A percentile compares a stretch with the other conserved stretches of the same genome.
These are phyloP conservation scores for Termitomyces sp. DNA, from an alignment of 768 basidiomycete genomes.

Conservation along the genomic window DNA sequence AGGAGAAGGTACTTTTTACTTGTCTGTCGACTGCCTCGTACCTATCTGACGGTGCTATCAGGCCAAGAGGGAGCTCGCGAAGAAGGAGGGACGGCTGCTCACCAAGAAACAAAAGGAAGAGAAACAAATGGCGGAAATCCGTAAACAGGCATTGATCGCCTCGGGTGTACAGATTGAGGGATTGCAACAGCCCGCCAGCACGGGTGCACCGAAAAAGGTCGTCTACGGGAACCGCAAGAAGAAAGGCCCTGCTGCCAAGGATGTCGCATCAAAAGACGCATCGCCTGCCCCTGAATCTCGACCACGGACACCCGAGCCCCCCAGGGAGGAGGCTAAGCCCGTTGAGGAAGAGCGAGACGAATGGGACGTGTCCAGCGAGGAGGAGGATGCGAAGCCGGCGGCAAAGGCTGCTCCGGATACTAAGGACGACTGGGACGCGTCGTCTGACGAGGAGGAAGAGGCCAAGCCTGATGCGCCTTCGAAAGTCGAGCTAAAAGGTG, in stretches of 20 bases:
- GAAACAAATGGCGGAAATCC: conserved; percentile 84
- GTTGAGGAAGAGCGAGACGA: conserved; percentile 32
- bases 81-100: conserved; percentile 90
- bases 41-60: conserved; percentile 29
- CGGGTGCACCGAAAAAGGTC: conserved; percentile 63
- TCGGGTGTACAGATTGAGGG: conserved; percentile 91
- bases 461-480: conserved; percentile 19
- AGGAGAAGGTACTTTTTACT: conserved; percentile 62
- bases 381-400: conserved; percentile 39
- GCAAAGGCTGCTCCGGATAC: conserved; percentile 6
- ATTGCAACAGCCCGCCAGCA: conserved; percentile 57
- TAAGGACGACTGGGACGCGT: conserved; percentile 63
- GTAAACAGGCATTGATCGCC: conserved; percentile 86
- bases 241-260: conserved; percentile 54
- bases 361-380: conserved; percentile 74
- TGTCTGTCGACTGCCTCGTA: background rate
- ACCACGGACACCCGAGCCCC: conserved; percentile 47
- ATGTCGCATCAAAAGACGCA: conserved; percentile 41
- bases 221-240: conserved; percentile 85
- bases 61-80: conserved; percentile 86
- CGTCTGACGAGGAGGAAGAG: conserved; percentile 57
- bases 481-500: conserved; percentile 16
- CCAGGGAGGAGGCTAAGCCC: conserved; percentile 23
- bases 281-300: conserved; percentile 56
- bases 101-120: conserved; percentile 99